These are phyloP conservation scores for Candida albicans DNA, from an alignment of 1,139 yeast genomes.

Conservation along the genomic window DNA sequence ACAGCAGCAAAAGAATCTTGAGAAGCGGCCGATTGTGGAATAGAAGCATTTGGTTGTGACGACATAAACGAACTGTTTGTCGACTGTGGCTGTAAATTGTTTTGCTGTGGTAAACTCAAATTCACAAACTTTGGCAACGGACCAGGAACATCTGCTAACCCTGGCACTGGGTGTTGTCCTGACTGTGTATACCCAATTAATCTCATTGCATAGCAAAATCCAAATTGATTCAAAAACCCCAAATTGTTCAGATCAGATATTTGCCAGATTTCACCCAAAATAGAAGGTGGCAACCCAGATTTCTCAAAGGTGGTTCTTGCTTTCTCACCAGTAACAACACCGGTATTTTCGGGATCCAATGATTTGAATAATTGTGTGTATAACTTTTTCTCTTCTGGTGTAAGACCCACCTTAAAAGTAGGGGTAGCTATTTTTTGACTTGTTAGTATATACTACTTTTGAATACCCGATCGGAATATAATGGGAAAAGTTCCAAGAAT, in stretches of 20 bases:
- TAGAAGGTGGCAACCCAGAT: constrained; percentile 76
- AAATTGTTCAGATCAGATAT: constrained; percentile 80
- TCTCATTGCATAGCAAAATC: constrained; percentile 85
- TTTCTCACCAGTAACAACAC: constrained; percentile 85
- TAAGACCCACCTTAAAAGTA: constrained; percentile 52
- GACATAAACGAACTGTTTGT: constrained; percentile 49
- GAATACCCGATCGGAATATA: constrained; percentile 1
- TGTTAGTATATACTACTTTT: constrained; percentile 8
- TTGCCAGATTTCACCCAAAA: constrained; percentile 92
- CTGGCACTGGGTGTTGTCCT: constrained; percentile 57
- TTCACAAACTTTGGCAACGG: constrained; percentile 57
- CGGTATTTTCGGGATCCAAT: constrained; percentile 76
- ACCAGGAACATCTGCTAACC: constrained; percentile 55
- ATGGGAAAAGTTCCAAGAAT: constrained; percentile 1
- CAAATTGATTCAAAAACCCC: constrained; percentile 80
- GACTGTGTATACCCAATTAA: constrained; percentile 85
- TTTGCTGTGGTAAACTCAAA: constrained; percentile 22
- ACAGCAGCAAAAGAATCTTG: constrained; percentile 59
- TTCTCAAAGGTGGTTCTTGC: constrained; percentile 86
- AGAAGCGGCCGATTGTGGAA: constrained; percentile 33
- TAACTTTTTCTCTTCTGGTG: constrained; percentile 74
- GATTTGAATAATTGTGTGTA: constrained; percentile 75
- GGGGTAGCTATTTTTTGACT: constrained; percentile 15
- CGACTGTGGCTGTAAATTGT: constrained; percentile 32
- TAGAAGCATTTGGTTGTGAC: constrained; percentile 45